These are phyloP conservation scores for Laetiporus sulphureus DNA, from an alignment of 1,284 basidiomycete genomes.

Conservation along the genomic window DNA sequence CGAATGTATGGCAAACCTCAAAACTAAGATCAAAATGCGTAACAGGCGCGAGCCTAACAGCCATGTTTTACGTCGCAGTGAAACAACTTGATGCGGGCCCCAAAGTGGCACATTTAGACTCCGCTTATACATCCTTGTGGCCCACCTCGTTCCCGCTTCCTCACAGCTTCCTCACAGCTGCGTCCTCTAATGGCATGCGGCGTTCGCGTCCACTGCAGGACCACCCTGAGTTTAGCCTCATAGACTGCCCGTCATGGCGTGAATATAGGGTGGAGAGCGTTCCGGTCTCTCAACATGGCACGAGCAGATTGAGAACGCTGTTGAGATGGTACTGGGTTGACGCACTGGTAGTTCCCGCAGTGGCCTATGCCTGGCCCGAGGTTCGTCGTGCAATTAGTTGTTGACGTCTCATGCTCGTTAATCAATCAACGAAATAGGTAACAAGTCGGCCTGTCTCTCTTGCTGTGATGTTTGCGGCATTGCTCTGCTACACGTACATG, in stretches of 20 bases:
- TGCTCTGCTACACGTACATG: slow-evolving; percentile 17
- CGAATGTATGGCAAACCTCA: too few species aligned
- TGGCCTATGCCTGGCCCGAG: slow-evolving; percentile 32
- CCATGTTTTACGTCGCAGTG: too few species aligned
- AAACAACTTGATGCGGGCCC: too few species aligned
- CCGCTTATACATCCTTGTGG: too few species aligned
- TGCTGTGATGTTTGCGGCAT: slow-evolving; percentile 4
- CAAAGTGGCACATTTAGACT: too few species aligned
- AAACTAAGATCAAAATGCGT: too few species aligned
- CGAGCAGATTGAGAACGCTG: slow-evolving; percentile 25
- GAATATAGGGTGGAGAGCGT: slow-evolving; percentile 53
- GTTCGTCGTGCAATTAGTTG: slow-evolving; percentile 21
- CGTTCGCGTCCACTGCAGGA: slow-evolving; percentile 38
- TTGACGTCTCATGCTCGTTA: neutral
- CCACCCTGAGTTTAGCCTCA: slow-evolving; percentile 48
- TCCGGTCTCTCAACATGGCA: slow-evolving; percentile 34
- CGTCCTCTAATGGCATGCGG: too few species aligned
- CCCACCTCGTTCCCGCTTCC: too few species aligned
- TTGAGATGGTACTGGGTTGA: slow-evolving; percentile 31
- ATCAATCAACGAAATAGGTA: too few species aligned
- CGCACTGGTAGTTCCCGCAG: slow-evolving; percentile 26
- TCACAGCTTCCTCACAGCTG: too few species aligned
- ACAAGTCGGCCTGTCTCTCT: slow-evolving; percentile 3
- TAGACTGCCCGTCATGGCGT: slow-evolving; percentile 34
- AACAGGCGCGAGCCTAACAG: too few species aligned